Evolutionary conservation across 2,329 filamentous ascomycete genomes (phyloP).

Genomic region (Ascochyta clinopodiicola): DNA sequence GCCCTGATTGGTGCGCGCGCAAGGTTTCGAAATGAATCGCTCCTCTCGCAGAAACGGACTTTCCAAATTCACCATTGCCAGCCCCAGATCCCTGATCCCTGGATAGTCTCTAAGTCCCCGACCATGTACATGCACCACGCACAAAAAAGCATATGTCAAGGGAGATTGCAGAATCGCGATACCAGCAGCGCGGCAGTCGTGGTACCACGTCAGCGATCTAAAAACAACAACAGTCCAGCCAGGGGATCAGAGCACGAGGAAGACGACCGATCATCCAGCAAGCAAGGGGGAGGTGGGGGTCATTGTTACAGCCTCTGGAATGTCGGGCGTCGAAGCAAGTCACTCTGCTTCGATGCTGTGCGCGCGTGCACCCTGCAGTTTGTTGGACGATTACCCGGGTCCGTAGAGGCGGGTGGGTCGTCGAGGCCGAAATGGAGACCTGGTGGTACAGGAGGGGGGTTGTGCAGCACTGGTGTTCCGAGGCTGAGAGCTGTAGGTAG

Average conservation of each 20-base stretch:
- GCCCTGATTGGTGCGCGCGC: no score
- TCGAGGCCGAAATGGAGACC: not conserved
- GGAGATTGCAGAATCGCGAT: no score
- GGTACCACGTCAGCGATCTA: not conserved
- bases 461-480: not conserved
- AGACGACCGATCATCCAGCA: not conserved
- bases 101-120: no score
- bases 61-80: no score
- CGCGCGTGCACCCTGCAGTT: slow-evolving; percentile 10
- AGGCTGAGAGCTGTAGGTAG: no score
- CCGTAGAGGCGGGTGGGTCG: slow-evolving; percentile 7
- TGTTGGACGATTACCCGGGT: slow-evolving; percentile 1
- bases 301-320: not conserved
- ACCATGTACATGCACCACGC: no score
- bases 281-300: not conserved
- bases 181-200: no score
- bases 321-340: not conserved
- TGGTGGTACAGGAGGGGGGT: slow-evolving; percentile 2
- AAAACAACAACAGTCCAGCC: not conserved
- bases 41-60: no score
- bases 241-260: not conserved
- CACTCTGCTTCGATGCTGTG: not conserved
- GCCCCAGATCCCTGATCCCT: no score
- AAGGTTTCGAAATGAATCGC: no score
- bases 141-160: no score